Evolutionary conservation across 1,284 basidiomycete species (phyloP).

Genomic region (Farysia itapuensis): DNA sequence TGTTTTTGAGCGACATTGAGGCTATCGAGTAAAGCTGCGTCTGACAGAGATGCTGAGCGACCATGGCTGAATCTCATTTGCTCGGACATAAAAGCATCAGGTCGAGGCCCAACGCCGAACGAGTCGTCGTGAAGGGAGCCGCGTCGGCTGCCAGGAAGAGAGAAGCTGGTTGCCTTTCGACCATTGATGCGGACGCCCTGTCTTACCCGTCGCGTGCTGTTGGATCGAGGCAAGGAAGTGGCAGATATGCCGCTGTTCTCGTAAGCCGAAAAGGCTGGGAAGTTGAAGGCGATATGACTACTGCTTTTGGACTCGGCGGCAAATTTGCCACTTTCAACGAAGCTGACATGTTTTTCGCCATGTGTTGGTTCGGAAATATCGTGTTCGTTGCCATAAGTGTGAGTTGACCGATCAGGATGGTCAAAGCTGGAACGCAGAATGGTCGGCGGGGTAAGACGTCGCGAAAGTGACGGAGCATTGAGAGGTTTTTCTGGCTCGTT

Average conservation of each 20-base stretch:
- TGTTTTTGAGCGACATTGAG: slow-evolving; percentile 46
- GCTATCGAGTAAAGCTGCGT: slow-evolving; percentile 34
- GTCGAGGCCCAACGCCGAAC: not conserved
- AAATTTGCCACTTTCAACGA: slow-evolving; percentile 5
- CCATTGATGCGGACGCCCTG: slow-evolving; percentile 17
- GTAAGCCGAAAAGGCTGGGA: slow-evolving; percentile 4
- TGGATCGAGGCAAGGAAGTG: slow-evolving; percentile 26
- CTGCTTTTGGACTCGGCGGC: slow-evolving; percentile 5
- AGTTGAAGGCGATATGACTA: slow-evolving; percentile 17
- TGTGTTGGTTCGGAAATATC: slow-evolving; percentile 1
- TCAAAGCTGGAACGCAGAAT: slow-evolving; percentile 30
- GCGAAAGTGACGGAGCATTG: too few species aligned
- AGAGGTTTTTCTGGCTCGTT: too few species aligned
- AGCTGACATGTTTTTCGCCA: slow-evolving; percentile 31
- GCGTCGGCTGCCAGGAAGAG: slow-evolving; percentile 32
- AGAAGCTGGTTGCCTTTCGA: slow-evolving; percentile 25
- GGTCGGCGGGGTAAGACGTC: slow-evolving; percentile 14
- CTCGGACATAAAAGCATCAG: not conserved
- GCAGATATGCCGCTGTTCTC: slow-evolving; percentile 16
- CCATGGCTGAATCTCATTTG: slow-evolving; percentile 4
- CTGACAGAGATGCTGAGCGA: slow-evolving; percentile 15
- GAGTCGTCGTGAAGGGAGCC: slow-evolving; percentile 28
- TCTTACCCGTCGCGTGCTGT: slow-evolving; percentile 20
- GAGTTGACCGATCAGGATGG: slow-evolving; percentile 13
- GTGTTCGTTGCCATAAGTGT: not conserved